These are phyloP conservation scores for Sporothrix inflata DNA, from an alignment of 2,329 filamentous ascomycete species.

Conservation along the genomic window DNA sequence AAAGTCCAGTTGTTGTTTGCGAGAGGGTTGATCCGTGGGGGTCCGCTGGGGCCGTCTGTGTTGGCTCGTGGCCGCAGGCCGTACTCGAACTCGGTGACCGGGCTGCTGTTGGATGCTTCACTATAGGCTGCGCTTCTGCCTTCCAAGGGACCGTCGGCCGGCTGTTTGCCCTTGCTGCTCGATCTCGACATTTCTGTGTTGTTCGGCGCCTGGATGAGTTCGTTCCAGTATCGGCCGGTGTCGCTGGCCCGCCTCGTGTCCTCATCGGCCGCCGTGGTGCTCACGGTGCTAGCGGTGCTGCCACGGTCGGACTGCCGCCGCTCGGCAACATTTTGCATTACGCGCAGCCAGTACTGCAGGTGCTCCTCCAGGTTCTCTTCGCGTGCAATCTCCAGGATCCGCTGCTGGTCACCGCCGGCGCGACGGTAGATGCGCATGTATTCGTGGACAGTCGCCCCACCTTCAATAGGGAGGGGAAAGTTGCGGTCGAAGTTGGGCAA, in stretches of 20 bases:
- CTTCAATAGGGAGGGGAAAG: neutral
- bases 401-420: slow-evolving; percentile 61
- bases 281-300: slow-evolving; percentile 15
- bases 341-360: slow-evolving; percentile 61
- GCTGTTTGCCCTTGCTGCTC: slow-evolving; percentile 30
- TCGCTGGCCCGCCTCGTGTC: neutral
- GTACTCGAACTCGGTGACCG: slow-evolving; percentile 24
- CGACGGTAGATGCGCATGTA: slow-evolving; percentile 61
- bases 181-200: slow-evolving; percentile 8
- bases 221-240: neutral
- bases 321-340: slow-evolving; percentile 49
- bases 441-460: slow-evolving; percentile 44
- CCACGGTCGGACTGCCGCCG: slow-evolving; percentile 28
- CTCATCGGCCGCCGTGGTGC: neutral
- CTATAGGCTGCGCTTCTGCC: neutral
- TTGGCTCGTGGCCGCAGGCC: slow-evolving; percentile 53
- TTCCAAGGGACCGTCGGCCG: neutral
- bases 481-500: slow-evolving; percentile 18
- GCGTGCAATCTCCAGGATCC: slow-evolving; percentile 63
- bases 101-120: neutral
- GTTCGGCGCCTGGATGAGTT: neutral
- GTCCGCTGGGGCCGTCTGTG: slow-evolving; percentile 58
- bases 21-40: slow-evolving; percentile 53
- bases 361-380: slow-evolving; percentile 62
- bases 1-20: slow-evolving; percentile 67